Evolutionary conservation across 2,329 filamentous ascomycete species (phyloP), one percentile per base, ranked within the genome.

Genomic region (Sarocladium kiliense): DNA sequence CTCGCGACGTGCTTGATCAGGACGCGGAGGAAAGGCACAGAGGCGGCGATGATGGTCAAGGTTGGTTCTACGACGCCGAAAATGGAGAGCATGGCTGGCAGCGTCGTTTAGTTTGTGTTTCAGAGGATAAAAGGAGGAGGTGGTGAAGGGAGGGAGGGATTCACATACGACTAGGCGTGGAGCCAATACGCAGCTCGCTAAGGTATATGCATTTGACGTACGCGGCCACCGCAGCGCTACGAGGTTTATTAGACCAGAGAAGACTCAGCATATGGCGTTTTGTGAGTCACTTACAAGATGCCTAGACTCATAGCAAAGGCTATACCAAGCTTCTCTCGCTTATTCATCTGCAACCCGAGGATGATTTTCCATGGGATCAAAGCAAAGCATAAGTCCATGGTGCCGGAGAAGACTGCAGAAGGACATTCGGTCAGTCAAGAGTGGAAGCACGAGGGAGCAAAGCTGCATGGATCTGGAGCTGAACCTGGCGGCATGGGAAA

Each of bases 11-110:
- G 37, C 30, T 55, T 55, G 53, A 55, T 27, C n/a, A 63, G 55
- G 26, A 60, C 57, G 39, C 62, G 59, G 18, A 64, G 57, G 54
- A 63, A 56, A 9, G 62, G 62, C 47, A 64, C 61, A 3, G 60
- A 64, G 11, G 61, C 58, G 26, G 61, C 61, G 54, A 63, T 59
- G 27, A 63, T 56, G 34, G 61, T 63, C 7, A 57, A 50, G 25
- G 58, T 49, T 23, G 55, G 54, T 42, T 63, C 61, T 26, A 58
- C 56, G 16, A 56, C 50, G 16, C 50, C 56, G 57, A 56, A 63
- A 30, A 60, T 57, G 42, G 59, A 39, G n/a, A 61, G 55, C 23
- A 50, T 50, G 12, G 51, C 58, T 36, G 54, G 47, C 16, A 21
- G 25, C 16, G 37, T 44, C 44, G 54, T 11, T 25, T 16, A 10